Base-by-base conservation (phyloP, 2,329 filamentous ascomycete species). In the Pseudogymnoascus sp. region DNA sequence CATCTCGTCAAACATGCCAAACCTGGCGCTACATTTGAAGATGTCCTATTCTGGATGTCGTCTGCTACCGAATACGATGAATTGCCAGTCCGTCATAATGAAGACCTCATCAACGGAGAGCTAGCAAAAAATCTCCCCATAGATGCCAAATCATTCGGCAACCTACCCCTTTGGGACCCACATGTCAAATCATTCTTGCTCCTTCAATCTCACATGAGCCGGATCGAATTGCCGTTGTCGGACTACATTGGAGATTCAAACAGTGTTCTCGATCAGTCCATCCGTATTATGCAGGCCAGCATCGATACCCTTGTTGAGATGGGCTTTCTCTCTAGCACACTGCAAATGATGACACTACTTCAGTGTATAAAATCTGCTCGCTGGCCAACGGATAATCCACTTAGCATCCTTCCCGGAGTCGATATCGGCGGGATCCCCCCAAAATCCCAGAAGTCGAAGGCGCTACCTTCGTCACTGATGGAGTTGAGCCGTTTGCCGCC, bases 181-280 rank as follows among this genome's bases (percentile, higher is more conserved):
- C 94, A 99, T 70, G 90, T 97, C 70, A 99, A 99, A 73, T 85
- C 94, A 0, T 97, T 96, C 76, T 76, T 99, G 35, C 80, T 99
- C 1, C 80, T 99, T 0, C 95, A 99, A 73, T 91, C 94, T 0
- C 91, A 96, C 74, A 95, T 99, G 83, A 90, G 89, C 18, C 88
- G 92, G 61, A 87, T 97, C 65, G 85, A 92, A 59, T 83, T 99
- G 3, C 95, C 95, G 3, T 96, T 99, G 61, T 87, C 89, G 0
- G 94, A 99, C 79, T 99, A 99, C 70, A 91, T 99, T 2, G 94
- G 94, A 67, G 94, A 99, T 73, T 89, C 95, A 74, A 86, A 82
- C 9, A 86, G 82, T 59, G 94, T 99, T 2, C 80, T 99, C 1
- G 94, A 99, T 72, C 94, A 99, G 72, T 89, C 90, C 5, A 94